Evolutionary conservation across 2,329 filamentous ascomycete genomes (phyloP).

Genomic region (Neopestalotiopsis sp.): DNA sequence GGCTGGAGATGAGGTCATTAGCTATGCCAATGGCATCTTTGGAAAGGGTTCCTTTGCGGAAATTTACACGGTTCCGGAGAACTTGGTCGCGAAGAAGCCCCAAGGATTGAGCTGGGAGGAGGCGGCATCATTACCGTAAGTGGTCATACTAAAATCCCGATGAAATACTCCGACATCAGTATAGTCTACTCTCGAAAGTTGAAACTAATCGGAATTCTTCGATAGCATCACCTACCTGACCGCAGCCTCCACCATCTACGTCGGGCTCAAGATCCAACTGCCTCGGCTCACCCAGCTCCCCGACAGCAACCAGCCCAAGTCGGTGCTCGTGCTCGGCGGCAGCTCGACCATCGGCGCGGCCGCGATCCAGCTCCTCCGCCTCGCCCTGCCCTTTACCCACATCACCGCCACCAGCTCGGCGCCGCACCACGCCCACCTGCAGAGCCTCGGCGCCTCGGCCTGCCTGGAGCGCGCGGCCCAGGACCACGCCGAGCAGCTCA

Average conservation of each 20-base stretch:
- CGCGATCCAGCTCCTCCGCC: slow-evolving; percentile 42
- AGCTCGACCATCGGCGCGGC: slow-evolving; percentile 39
- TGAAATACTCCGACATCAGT: neutral
- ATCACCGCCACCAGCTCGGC: slow-evolving; percentile 41
- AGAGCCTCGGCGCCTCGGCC: slow-evolving; percentile 27
- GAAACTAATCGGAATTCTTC: neutral
- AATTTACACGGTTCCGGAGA: slow-evolving; percentile 27
- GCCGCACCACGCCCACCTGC: slow-evolving; percentile 29
- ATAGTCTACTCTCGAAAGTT: no score
- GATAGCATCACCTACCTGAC: slow-evolving; percentile 32
- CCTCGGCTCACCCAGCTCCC: slow-evolving; percentile 27
- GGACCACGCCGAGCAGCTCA: slow-evolving; percentile 23
- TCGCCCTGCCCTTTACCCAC: slow-evolving; percentile 33
- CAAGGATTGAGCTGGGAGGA: slow-evolving; percentile 35
- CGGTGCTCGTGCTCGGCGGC: slow-evolving; percentile 42
- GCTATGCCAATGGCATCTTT: slow-evolving; percentile 17
- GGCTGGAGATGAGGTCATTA: slow-evolving; percentile 38
- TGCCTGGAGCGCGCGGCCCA: slow-evolving; percentile 27
- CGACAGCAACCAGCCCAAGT: slow-evolving; percentile 18
- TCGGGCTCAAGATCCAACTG: slow-evolving; percentile 33
- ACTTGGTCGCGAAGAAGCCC: slow-evolving; percentile 35
- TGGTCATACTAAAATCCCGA: neutral
- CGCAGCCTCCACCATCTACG: slow-evolving; percentile 27
- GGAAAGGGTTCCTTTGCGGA: slow-evolving; percentile 35
- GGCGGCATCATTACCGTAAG: slow-evolving; percentile 37